Base-by-base conservation (phyloP, 345 rosid genomes). In the Salix dunnii region DNA sequence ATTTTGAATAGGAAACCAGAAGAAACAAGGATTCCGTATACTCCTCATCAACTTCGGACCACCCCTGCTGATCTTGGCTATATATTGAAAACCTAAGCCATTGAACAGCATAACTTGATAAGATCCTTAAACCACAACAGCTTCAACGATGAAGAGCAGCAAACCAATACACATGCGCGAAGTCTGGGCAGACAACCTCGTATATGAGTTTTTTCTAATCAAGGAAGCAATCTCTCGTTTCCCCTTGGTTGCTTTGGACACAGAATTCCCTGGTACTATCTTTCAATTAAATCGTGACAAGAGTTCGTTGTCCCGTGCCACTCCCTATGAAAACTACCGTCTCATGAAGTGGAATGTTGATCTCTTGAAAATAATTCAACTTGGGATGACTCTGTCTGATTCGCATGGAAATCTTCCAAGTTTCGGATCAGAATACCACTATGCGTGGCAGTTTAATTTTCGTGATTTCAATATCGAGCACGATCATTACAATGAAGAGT, bases 111-210 rank as follows among this genome's bases (percentile, higher is more conserved):
- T 0, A 10, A 40, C 43, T 40, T 40, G 43, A 10, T 40, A 2
- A 10, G 3, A 40, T 40, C 43, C 3, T 40, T 1, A 40, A 10
- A 40, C 12, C 43, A 20, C 64, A 60, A 25, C 13, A 20, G 64
- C 25, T 27, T 20, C 64, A 60, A 60, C 28, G 14, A 25, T 21
- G 64, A 60, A 20, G 10, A 60, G 64, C 64, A 60, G 64, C 64
- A 60, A 25, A 46, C 64, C 23, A 25, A 28, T n/a, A 25, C 28
- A 2, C 6, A 8, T n/a, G 64, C 65, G 78, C 18, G 51, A 70
- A 7, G 79, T 76, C 13, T 76, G 79, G 79, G 79, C 73, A n/a
- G 73, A 67, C 16, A 76, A 76, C 38, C 67, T 68, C 1, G 73
- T 51, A 2, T 18, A 35, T 14, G 73, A 76, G 49, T 16, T 68